These are phyloP conservation scores for Beauveria sp. DNA, from an alignment of 2,329 filamentous ascomycete species.

Conservation along the genomic window DNA sequence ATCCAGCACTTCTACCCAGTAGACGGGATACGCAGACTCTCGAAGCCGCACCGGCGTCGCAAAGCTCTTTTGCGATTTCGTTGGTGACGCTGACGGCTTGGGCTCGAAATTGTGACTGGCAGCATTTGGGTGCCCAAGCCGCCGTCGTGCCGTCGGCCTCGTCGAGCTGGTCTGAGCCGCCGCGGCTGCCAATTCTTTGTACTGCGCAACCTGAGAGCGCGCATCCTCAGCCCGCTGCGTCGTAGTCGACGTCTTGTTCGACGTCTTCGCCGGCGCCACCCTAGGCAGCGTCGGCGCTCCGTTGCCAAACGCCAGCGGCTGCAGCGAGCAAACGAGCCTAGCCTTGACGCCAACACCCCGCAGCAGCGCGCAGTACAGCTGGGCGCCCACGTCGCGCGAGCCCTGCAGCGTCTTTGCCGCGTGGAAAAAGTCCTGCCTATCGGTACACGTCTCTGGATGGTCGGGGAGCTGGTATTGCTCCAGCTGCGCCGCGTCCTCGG, in stretches of 20 bases:
- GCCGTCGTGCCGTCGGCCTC: constrained; percentile 34
- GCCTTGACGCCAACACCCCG: constrained; percentile 73
- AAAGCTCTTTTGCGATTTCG: constrained; percentile 17
- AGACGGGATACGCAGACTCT: constrained; percentile 75
- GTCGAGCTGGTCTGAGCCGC: constrained; percentile 23
- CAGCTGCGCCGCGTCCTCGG: constrained; percentile 55
- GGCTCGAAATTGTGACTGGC: constrained; percentile 44
- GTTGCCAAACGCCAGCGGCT: constrained; percentile 64
- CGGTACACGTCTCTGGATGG: constrained; percentile 60
- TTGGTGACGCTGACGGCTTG: constrained; percentile 28
- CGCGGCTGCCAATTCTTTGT: constrained; percentile 25
- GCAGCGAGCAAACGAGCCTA: constrained; percentile 82
- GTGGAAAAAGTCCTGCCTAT: constrained; percentile 64
- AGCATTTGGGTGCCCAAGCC: constrained; percentile 48
- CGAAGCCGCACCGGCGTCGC: constrained; percentile 35
- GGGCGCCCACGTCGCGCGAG: constrained; percentile 82
- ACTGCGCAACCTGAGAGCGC: constrained; percentile 32
- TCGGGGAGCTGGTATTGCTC: constrained; percentile 51
- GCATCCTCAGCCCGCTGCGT: constrained; percentile 22
- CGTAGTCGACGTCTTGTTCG: constrained; percentile 23
- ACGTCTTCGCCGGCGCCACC: constrained; percentile 24
- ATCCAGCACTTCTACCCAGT: constrained; percentile 92
- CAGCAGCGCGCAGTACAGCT: constrained; percentile 83
- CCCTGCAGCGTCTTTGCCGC: constrained; percentile 65
- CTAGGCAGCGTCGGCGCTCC: constrained; percentile 41